A percentile compares a stretch with the other conserved stretches of the same genome.
Conservation (phyloP, 1,284 basidiomycete genomes). For the Athelia psychrophila region DNA sequence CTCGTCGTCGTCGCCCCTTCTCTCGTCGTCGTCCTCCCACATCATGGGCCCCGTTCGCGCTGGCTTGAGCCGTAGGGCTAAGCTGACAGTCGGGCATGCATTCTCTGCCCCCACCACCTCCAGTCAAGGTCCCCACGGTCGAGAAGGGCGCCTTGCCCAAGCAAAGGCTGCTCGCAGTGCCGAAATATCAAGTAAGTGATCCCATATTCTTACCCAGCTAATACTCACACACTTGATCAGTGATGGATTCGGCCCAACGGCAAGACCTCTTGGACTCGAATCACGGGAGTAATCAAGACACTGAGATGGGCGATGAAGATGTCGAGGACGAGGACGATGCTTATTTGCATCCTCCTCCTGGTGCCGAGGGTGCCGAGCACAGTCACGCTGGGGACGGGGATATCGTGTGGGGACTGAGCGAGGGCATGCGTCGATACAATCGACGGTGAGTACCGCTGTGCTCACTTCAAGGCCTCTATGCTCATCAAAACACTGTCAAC, state of each 20-base stretch:
- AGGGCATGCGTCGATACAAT: background rate
- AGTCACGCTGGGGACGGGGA: slow-evolving; percentile 10
- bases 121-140: background rate
- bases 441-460: background rate
- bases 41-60: background rate
- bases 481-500: background rate
- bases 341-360: background rate
- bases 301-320: background rate
- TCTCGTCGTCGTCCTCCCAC: background rate
- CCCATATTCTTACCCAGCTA: background rate
- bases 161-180: background rate
- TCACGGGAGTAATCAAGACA: background rate
- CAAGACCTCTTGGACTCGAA: background rate
- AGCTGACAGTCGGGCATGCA: background rate
- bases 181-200: background rate
- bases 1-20: background rate
- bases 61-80: background rate
- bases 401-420: slow-evolving; percentile 1
- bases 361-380: background rate
- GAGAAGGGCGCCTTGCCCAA: background rate
- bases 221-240: background rate
- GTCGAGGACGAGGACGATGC: background rate
- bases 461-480: background rate
- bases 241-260: background rate
- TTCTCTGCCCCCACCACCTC: background rate